Evolutionary conservation across 805 yeast genomes (phyloP), one percentile per base, ranked within the genome.

Genomic region (Candida insectalens): DNA sequence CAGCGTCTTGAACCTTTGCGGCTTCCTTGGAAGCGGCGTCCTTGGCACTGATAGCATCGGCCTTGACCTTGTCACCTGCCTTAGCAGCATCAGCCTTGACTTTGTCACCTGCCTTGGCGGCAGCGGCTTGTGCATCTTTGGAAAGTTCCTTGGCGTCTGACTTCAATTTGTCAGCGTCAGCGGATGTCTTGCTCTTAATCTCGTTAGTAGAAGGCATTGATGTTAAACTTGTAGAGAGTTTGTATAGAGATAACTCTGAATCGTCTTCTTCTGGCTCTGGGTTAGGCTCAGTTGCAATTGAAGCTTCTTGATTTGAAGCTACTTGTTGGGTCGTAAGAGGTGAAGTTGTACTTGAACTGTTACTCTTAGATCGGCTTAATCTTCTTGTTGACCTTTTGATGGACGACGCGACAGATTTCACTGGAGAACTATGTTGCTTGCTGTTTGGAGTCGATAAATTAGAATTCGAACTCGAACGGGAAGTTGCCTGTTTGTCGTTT

Each of bases 11-110:
- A 15, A 36, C 36, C 35, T 35, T 32, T 22, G 35, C 40, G 30
- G 36, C 39, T 10, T 44, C 43, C 39, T 40, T 35, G 15, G n/a
- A 14, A 6, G 20, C 19, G 17, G 40, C 10, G 23, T 7, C 23
- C 23, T 21, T 21, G 10, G 12, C 10, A 7, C 12, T 21, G 23
- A 8, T 12, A 29, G 25, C 32, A 29, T 36, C n/a, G 13, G 32
- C 14, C 9, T 28, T 27, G 25, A 16, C 9, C 15, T 29, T 36
- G 29, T 35, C 15, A 10, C 8, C 15, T 6, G 20, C 38, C 33
- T 27, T 32, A 6, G 29, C 33, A n/a, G 36, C 19, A 20, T 26
- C 20, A 12, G 19, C 14, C 25, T 26, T 31, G 23, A 12, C 23
- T 7, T 7, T 12, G 23, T 7, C 23, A 12, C 10, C 23, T 12